Conservation (phyloP, 2,329 filamentous ascomycete genomes). For the Cladosporium cucumerinum region DNA sequence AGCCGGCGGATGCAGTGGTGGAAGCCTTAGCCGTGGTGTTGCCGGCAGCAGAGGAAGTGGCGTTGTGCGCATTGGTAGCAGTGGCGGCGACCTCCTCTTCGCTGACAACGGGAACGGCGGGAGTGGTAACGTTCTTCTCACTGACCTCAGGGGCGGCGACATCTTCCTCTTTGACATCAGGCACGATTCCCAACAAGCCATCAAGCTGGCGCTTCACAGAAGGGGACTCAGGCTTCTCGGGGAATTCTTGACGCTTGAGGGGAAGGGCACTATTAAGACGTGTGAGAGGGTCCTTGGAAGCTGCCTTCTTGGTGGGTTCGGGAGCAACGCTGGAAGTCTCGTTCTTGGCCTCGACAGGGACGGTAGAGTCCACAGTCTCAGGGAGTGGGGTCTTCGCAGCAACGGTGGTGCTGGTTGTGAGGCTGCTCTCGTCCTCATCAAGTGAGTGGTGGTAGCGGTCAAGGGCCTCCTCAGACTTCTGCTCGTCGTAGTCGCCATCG, state of each 20-base stretch:
- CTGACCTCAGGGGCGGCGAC: background rate
- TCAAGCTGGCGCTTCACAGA: background rate
- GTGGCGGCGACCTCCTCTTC: background rate
- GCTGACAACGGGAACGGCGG: background rate
- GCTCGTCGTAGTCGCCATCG: constrained; percentile 1
- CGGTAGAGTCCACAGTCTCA: background rate
- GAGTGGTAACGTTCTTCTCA: background rate
- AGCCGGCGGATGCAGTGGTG: background rate
- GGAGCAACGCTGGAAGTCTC: background rate
- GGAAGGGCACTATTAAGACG: background rate
- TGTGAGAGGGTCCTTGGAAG: background rate
- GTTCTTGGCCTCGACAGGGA: background rate
- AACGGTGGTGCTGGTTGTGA: background rate
- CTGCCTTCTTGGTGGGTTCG: background rate
- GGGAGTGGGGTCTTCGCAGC: background rate
- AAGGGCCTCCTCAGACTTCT: background rate
- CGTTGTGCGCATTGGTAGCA: background rate
- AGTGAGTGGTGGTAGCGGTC: background rate
- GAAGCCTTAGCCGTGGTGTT: background rate
- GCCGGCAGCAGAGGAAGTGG: background rate
- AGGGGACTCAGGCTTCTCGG: background rate
- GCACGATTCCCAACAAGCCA: background rate
- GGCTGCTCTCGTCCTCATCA: background rate
- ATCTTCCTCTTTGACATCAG: background rate
- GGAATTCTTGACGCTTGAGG: background rate